Conservation (phyloP, 768 basidiomycete genomes). For the Pisolithus sp. region DNA sequence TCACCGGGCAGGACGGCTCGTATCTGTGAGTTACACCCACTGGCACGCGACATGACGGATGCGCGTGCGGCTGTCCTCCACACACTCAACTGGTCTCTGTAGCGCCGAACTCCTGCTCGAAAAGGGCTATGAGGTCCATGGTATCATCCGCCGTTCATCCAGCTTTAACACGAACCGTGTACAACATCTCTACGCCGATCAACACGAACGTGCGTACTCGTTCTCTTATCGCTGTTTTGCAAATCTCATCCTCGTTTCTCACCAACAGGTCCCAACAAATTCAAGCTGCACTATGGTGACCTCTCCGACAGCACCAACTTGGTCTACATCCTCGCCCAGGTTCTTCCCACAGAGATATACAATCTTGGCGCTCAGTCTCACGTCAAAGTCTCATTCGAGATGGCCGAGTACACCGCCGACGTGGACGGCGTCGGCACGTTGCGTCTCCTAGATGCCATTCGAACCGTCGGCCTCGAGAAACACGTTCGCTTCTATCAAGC, state of each 20-base stretch:
- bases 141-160: conserved; percentile 94
- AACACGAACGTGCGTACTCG: conserved; percentile 71
- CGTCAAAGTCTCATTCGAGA: conserved; percentile 99
- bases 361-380: conserved; percentile 97
- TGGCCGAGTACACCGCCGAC: conserved; percentile 98
- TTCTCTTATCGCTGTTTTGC: conserved; percentile 3
- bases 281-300: conserved; percentile 88
- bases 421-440: conserved; percentile 95
- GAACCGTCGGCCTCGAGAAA: conserved; percentile 90
- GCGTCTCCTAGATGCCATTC: conserved; percentile 90
- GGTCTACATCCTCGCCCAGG: conserved; percentile 91
- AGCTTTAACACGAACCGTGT: conserved; percentile 97
- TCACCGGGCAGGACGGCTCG: conserved; percentile 95
- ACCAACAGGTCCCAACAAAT: conserved; percentile 58
- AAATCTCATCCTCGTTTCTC: background rate
- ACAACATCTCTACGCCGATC: conserved; percentile 89
- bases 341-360: conserved; percentile 94
- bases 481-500: conserved; percentile 97
- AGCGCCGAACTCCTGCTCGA: conserved; percentile 79
- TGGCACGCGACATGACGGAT: background rate
- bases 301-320: conserved; percentile 95
- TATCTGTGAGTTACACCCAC: conserved; percentile 61
- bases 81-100: conserved; percentile 1
- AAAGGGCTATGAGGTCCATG: conserved; percentile 91
- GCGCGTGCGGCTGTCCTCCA: too few species aligned